Base-by-base conservation (phyloP, 805 yeast species). In the Candida maris region DNA sequence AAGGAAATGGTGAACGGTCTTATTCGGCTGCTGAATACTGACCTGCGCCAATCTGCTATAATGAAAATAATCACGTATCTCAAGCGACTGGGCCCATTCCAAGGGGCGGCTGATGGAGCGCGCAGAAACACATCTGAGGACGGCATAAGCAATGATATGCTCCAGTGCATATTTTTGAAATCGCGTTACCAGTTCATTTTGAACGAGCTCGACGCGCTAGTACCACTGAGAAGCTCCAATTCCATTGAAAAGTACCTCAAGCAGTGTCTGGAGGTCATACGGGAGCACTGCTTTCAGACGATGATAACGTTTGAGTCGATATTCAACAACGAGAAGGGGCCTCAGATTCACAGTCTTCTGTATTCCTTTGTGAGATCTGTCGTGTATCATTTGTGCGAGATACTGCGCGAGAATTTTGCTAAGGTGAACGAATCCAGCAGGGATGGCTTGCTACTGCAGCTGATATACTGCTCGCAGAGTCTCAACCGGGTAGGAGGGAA, bases 391-490 rank as follows among this genome's bases (percentile, higher is more conserved):
- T 57, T 63, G 21, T 59, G 59, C 30, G 47, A 35, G 16, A 68
- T 59, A 13, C 56, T 52, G 29, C 45, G 30, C 34, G 54, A 47
- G 12, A 65, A 57, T 22, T 56, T 56, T n/a, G 54, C 57, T 5
- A 37, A 60, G n/a, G 39, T 70, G 1, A 68, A 64, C 14, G 59
- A 59, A 10, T 57, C 73, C 7, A 67, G 63, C 33, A 70, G 69
- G 21, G 83, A 83, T 38, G 84, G 91, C 1, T 64, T 88, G 16
- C 74, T 89, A 45, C 62, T 91, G 22, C 98, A 91, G 60, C 61
- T 89, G 25, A 79, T 86, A 1, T 91, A 89, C 61, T 85, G 96
- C 46, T 82, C 95, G n/a, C 87, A 83, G 54, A 81, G 95, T 24
- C 66, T 91, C 35, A 79, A 83, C 1, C 67, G 88, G 44, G 75